Conservation (phyloP, 1,284 basidiomycete genomes). For the Cutaneotrichosporon sp. region DNA sequence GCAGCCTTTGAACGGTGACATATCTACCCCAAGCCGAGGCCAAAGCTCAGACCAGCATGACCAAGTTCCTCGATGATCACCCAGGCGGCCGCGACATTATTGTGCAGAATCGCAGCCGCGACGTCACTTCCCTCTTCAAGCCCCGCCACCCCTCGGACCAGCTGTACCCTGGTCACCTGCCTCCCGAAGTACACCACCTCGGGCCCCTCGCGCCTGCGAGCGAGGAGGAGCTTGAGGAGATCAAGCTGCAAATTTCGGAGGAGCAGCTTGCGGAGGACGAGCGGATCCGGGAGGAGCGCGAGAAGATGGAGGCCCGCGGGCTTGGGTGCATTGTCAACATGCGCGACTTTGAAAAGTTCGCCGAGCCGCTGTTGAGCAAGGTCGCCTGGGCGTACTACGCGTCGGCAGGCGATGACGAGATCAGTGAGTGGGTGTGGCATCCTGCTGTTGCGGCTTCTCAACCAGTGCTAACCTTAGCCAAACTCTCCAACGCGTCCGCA, state of each 20-base stretch:
- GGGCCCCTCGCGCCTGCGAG: conserved; percentile 22
- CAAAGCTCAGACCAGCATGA: conserved; percentile 29
- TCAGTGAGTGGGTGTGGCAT: conserved; percentile 54
- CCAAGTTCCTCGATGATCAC: conserved; percentile 41
- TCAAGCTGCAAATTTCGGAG: conserved; percentile 32
- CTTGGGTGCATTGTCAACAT: conserved; percentile 42
- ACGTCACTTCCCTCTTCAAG: conserved; percentile 42
- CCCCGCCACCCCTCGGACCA: conserved; percentile 44
- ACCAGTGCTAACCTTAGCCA: conserved; percentile 26
- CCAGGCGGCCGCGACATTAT: conserved; percentile 46
- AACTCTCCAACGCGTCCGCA: conserved; percentile 62
- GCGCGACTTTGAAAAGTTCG: conserved; percentile 51
- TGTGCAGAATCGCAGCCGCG: conserved; percentile 33
- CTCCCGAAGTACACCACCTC: conserved; percentile 30
- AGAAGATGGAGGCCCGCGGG: conserved; percentile 39
- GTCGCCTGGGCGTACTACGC: conserved; percentile 76
- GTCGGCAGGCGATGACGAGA: conserved; percentile 74
- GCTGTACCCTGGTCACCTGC: conserved; percentile 37
- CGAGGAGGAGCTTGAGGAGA: conserved; percentile 32
- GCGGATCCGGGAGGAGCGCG: conserved; percentile 26
- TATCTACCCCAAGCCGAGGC: not conserved
- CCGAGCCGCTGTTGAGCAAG: conserved; percentile 62
- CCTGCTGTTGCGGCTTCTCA: not conserved
- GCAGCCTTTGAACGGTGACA: not conserved
- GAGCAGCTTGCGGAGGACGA: conserved; percentile 38